Evolutionary conservation across 768 basidiomycete genomes (phyloP), one percentile per base, ranked within the genome.

Genomic region (Serpula lacrymans): DNA sequence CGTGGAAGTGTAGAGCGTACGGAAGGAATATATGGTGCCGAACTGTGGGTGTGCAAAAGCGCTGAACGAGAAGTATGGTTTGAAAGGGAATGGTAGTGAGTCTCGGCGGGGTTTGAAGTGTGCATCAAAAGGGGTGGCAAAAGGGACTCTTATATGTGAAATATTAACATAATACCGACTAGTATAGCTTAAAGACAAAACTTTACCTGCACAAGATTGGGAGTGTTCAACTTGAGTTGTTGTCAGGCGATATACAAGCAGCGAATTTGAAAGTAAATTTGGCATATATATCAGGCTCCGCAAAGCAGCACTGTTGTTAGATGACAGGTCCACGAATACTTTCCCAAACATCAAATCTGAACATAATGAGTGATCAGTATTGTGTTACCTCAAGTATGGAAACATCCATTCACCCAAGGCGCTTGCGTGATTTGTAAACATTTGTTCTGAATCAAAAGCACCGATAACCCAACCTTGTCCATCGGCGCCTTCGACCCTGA

Each of bases 51-150:
- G 55, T 90, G 87, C 10, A 89, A 68, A n/a, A 76, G 62, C 27
- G 73, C 69, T 3, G 63, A 64, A 27, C 64, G 68, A 27, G 62
- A 53, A 12, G 48, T 59, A 1, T 54, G 55, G 34, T 51, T 54
- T 28, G 45, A 37, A 21, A 86, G 65, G 22, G 80, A 75, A 57
- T 76, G 79, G 49, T 86, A 87, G 53, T 88, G 81, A 1, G 77
- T 75, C 62, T 90, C 88, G 8, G 70, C 60, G 1, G 67, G 54
- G 36, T 74, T 65, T 0, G 87, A 80, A 0, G 68, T 68, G 43
- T 90, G 83, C 22, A 74, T 62, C 10, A 92, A 63, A n/a, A 91
- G 62, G 3, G 88, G 85, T 5, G 77, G 65, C 28, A 89, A 64
- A 5, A 80, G 54, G 1, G 74, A 52, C 27, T 68, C 84, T 84